phyloP scores from a whole-genome alignment of 208 protist genomes.

The Wallacemonas rigidus region DNA sequence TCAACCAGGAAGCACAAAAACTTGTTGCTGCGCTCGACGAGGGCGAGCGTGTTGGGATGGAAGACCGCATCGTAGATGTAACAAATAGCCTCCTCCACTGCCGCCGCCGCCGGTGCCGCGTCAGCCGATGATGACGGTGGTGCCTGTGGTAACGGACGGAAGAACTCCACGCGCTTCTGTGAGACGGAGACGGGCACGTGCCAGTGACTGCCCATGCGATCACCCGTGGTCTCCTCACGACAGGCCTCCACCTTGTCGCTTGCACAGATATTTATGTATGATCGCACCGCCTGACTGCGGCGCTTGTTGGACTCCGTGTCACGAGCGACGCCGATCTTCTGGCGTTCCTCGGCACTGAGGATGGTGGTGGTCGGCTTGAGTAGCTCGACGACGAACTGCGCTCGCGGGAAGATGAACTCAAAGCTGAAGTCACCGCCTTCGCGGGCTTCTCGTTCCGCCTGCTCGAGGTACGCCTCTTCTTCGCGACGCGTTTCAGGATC shows the following conservation, averaged over 20 bases:
- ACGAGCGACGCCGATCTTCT: slow-evolving; percentile 2
- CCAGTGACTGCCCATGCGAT: slow-evolving; percentile 80
- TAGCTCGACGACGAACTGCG: slow-evolving; percentile 85
- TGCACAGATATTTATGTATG: slow-evolving; percentile 80
- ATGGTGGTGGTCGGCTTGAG: slow-evolving; percentile 53
- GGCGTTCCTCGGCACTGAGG: slow-evolving; percentile 22
- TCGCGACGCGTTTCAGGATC: slow-evolving; percentile 85
- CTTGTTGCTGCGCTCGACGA: slow-evolving; percentile 70
- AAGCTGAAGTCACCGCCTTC: slow-evolving; percentile 89
- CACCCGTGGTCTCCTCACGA: slow-evolving; percentile 67
- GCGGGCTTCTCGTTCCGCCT: slow-evolving; percentile 83
- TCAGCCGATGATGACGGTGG: slow-evolving; percentile 8
- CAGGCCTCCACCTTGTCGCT: slow-evolving; percentile 84
- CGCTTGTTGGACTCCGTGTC: slow-evolving; percentile 3
- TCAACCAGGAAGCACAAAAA: slow-evolving; percentile 92
- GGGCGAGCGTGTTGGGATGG: slow-evolving; percentile 70
- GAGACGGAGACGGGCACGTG: slow-evolving; percentile 86
- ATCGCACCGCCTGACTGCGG: slow-evolving; percentile 20
- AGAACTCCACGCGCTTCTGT: slow-evolving; percentile 66
- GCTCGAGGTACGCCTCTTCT: slow-evolving; percentile 89
- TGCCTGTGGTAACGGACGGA: slow-evolving; percentile 22
- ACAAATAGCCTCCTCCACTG: slow-evolving; percentile 29
- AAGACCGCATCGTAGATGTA: slow-evolving; percentile 89
- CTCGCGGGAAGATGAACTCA: slow-evolving; percentile 87
- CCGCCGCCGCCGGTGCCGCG: background rate